Conservation (phyloP, 2,329 filamentous ascomycete species). For the Stagonosporopsis rhizophila region DNA sequence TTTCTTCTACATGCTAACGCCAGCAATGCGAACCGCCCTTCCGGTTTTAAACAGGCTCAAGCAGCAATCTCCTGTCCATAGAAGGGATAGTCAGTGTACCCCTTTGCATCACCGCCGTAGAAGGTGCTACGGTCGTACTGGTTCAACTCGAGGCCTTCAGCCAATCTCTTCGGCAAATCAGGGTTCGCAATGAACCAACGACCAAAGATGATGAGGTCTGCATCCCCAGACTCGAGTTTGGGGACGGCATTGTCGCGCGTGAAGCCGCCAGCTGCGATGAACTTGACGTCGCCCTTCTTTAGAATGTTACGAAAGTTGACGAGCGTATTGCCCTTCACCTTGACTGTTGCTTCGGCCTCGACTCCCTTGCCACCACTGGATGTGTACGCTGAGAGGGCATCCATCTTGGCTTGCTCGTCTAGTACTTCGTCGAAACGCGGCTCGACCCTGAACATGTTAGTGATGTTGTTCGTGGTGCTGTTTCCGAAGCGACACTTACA, state of each 20-base stretch:
- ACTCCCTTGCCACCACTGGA: conserved; percentile 34
- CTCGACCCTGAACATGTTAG: conserved; percentile 40
- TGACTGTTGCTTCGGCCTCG: conserved; percentile 43
- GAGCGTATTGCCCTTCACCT: conserved; percentile 38
- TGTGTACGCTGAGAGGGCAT: conserved; percentile 49
- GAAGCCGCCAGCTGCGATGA: conserved; percentile 65
- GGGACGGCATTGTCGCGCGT: conserved; percentile 59
- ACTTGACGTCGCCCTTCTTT: conserved; percentile 55
- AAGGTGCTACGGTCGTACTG: conserved; percentile 55
- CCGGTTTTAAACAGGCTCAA: conserved; percentile 11
- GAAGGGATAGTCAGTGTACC: conserved; percentile 53
- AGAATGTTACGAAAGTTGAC: conserved; percentile 57
- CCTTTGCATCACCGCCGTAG: conserved; percentile 51
- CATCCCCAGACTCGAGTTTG: conserved; percentile 53
- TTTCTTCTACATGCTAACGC: background rate
- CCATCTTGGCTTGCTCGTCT: conserved; percentile 47
- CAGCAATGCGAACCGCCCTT: conserved; percentile 1
- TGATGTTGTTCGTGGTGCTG: background rate
- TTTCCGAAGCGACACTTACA: conserved; percentile 32
- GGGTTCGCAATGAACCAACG: conserved; percentile 57
- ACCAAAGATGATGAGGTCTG: conserved; percentile 54
- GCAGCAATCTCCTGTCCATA: conserved; percentile 28
- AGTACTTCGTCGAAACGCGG: conserved; percentile 49
- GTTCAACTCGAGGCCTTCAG: conserved; percentile 49
- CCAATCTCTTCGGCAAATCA: conserved; percentile 54